phyloP scores from a whole-genome alignment of 2,329 filamentous ascomycete genomes.

The Phaeosphaeriaceae sp. region DNA sequence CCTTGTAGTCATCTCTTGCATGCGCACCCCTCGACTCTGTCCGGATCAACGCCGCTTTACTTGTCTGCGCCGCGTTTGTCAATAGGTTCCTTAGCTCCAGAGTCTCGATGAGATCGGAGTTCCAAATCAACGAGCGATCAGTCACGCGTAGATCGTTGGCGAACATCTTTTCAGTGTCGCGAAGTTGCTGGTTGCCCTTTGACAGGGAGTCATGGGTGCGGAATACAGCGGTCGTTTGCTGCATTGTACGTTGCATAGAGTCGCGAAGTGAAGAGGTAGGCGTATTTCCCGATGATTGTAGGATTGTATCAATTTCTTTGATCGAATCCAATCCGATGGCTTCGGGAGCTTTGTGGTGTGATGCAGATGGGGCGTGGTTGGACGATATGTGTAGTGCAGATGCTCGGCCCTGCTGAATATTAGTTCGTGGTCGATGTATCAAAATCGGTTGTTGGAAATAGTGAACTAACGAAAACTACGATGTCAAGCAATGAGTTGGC shows the following conservation, averaged over 20 bases:
- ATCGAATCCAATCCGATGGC: constrained; percentile 47
- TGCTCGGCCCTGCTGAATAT: constrained; percentile 48
- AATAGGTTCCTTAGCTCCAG: constrained; percentile 56
- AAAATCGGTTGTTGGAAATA: not conserved
- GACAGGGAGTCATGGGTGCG: constrained; percentile 49
- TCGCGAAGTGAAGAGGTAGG: constrained; percentile 48
- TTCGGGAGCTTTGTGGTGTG: constrained; percentile 43
- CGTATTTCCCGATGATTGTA: constrained; percentile 46
- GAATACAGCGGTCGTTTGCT: constrained; percentile 55
- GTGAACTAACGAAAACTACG: constrained; percentile 52
- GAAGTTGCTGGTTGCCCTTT: constrained; percentile 42
- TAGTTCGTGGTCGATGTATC: not conserved
- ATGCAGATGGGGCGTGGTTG: constrained; percentile 47
- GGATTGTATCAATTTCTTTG: constrained; percentile 44
- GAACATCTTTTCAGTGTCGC: constrained; percentile 47
- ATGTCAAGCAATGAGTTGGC: constrained; percentile 59
- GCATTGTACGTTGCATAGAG: constrained; percentile 57
- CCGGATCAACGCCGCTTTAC: constrained; percentile 51
- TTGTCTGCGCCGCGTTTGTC: constrained; percentile 56
- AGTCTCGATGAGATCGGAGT: constrained; percentile 56
- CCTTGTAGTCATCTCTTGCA: constrained; percentile 56
- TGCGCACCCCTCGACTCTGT: constrained; percentile 56
- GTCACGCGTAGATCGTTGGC: constrained; percentile 44
- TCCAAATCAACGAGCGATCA: constrained; percentile 58
- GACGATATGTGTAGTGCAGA: constrained; percentile 51